phyloP scores from a whole-genome alignment of 768 basidiomycete species.

The Gyrodon lividus region DNA sequence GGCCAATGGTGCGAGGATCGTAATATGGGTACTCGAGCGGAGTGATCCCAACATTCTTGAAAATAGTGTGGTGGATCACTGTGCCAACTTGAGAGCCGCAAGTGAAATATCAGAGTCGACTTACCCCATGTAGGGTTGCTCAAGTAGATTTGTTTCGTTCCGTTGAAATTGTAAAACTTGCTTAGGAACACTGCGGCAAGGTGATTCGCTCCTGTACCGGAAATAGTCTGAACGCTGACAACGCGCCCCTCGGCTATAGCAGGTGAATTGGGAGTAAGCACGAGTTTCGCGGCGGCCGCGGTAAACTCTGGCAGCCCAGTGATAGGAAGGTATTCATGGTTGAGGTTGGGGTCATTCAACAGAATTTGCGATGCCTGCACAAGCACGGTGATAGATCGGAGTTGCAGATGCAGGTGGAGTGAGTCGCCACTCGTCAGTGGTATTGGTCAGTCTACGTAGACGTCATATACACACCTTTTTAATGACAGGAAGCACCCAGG shows the following conservation, averaged over 20 bases:
- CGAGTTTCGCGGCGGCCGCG: slow-evolving; percentile 75
- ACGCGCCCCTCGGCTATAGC: slow-evolving; percentile 72
- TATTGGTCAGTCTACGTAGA: not conserved
- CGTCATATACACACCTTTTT: slow-evolving; percentile 61
- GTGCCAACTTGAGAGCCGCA: not conserved
- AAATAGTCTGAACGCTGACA: slow-evolving; percentile 87
- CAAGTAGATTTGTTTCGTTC: slow-evolving; percentile 70
- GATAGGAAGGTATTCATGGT: slow-evolving; percentile 93
- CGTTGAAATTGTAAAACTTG: slow-evolving; percentile 70
- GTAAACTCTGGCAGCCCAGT: slow-evolving; percentile 85
- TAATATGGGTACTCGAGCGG: slow-evolving; percentile 93
- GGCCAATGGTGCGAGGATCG: slow-evolving; percentile 82
- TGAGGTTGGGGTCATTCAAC: slow-evolving; percentile 65
- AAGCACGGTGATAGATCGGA: slow-evolving; percentile 2
- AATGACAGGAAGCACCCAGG: slow-evolving; percentile 91
- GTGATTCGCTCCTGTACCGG: slow-evolving; percentile 95
- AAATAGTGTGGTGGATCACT: slow-evolving; percentile 91
- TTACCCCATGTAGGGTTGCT: slow-evolving; percentile 95
- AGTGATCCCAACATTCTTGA: slow-evolving; percentile 85
- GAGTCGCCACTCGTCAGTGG: not conserved
- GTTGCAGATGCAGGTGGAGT: too few species aligned
- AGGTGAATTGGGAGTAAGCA: slow-evolving; percentile 70
- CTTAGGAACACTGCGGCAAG: slow-evolving; percentile 86
- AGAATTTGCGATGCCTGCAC: slow-evolving; percentile 72
- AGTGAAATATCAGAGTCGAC: slow-evolving; percentile 24